These are phyloP conservation scores for Arthrobotrys musiformis DNA, from an alignment of 2,329 filamentous ascomycete species.

Conservation along the genomic window DNA sequence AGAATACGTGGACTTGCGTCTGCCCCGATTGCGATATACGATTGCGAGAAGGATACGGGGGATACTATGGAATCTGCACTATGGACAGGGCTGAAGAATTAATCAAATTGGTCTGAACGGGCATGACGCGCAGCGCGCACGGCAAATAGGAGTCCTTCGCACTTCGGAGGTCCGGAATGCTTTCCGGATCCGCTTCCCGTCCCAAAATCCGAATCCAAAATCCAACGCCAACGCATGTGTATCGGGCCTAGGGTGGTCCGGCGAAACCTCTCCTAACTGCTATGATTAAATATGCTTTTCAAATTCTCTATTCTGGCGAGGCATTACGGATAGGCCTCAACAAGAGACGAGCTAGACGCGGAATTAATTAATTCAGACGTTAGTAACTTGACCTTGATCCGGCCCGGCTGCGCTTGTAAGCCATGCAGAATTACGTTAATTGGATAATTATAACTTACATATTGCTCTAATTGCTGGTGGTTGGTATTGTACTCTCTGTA, in stretches of 20 bases:
- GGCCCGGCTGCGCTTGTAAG: neutral
- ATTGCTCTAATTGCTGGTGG: constrained; percentile 27
- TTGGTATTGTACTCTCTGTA: neutral
- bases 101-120: neutral
- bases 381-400: too few species aligned
- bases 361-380: constrained; percentile 4
- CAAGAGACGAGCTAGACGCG: constrained; percentile 22
- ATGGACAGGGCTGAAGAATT: constrained; percentile 23
- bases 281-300: too few species aligned
- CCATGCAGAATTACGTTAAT: too few species aligned
- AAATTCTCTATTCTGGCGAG: too few species aligned
- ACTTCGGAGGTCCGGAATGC: constrained; percentile 27
- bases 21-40: constrained; percentile 8
- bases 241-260: too few species aligned
- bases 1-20: constrained; percentile 26
- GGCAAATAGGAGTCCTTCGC: constrained; percentile 31
- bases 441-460: constrained; percentile 12
- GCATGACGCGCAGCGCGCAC: constrained; percentile 8
- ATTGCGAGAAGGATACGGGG: neutral
- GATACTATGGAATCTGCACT: neutral
- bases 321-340: constrained; percentile 11
- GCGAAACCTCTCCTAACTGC: too few species aligned
- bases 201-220: neutral
- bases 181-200: constrained; percentile 31
- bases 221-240: constrained; percentile 18